Evolutionary conservation across 257 asterid species (phyloP), one percentile per base, ranked within the genome.

Genomic region (Pogostemon cablin): DNA sequence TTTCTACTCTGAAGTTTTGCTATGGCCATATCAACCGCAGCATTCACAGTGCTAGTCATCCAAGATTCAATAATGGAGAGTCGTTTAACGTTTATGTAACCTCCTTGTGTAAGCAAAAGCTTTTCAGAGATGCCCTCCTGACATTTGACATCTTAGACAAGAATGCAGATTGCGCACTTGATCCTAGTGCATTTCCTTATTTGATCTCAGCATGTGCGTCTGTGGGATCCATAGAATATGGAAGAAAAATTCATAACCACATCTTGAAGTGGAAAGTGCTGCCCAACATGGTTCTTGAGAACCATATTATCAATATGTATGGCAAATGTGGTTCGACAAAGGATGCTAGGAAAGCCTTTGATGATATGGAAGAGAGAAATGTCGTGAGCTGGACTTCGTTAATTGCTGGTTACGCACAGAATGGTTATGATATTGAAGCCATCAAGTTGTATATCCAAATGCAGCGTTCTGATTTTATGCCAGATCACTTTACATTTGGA

Each of bases 381-480:
- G 81, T 81, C 68, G 95, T 88, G 56, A 80, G 86, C 56, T 90
- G 96, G 96, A 88, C 88, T 76, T 77, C 95, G 32, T 42, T 88
- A 46, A 84, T 88, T 60, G 91, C 87, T 37, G 91, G 91, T 32
- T 90, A 84, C 73, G 76, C 91, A 11, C 96, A 83, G 62, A 85
- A 85, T 40, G 81, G 85, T 65, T 72, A 40, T 64, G 84, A 77
- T 64, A 60, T 69, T 8, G 96, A 90, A 73, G 91, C 97, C 5
- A 50, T 88, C 32, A 68, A 68, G 34, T 71, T 84, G 67, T 88
- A 86, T 65, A 68, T 79, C 75, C 77, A 76, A 69, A 88, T 88
- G 97, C 84, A 57, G 67, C 77, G 67, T 67, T 76, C 70, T 7
- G 88, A 86, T 59, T 46, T 79, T 74, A 52, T 52, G 78, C 91